Evolutionary conservation across 139 green algal genomes (phyloP), one percentile per base, ranked within the genome.

Genomic region (Coelastrella sp.): DNA sequence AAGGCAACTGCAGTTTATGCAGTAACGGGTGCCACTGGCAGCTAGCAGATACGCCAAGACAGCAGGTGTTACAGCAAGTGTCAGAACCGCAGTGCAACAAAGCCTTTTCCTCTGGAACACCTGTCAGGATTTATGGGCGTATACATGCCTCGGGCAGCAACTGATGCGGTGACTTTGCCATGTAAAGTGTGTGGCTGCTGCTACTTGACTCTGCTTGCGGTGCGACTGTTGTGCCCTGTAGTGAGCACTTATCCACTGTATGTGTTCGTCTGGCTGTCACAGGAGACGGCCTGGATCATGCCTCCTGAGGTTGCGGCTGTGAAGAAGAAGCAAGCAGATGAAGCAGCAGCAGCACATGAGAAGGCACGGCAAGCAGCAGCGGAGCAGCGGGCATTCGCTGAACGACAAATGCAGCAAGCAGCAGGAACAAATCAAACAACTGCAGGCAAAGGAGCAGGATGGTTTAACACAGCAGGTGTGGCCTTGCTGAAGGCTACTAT

Each of bases 361-460:
- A 62, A 63, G 21, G 57, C 53, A 19, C 79, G 63, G 17, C 79
- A 59, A 21, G 43, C 57, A 37, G 79, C 79, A 27, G 79, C 63
- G 35, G 79, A 85, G 45, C 79, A 85, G 67, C 67, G 80, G 2
- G 80, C 80, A 7, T 30, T 48, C 8, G 80, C 80, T 19, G 2
- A 30, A 11, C 67, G 66, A 34, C 78, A 84, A 40, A 53, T 84
- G 59, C 60, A 84, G 50, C 35, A n/a, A 6, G 67, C 67, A 13
- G 35, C 75, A 71, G 53, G 66, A 30, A 35, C 30, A 6, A 34
- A 25, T n/a, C 57, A 34, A 17, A 15, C 27, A 8, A 41, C 40
- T 41, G 78, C 59, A 48, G 53, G 38, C 19, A 25, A 27, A 25
- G 30, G 51, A 38, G n/a, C 17, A 13, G 25, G 53, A 35, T n/a